Evolutionary conservation across 2,329 filamentous ascomycete species (phyloP).

Genomic region (Fusarium sp.): DNA sequence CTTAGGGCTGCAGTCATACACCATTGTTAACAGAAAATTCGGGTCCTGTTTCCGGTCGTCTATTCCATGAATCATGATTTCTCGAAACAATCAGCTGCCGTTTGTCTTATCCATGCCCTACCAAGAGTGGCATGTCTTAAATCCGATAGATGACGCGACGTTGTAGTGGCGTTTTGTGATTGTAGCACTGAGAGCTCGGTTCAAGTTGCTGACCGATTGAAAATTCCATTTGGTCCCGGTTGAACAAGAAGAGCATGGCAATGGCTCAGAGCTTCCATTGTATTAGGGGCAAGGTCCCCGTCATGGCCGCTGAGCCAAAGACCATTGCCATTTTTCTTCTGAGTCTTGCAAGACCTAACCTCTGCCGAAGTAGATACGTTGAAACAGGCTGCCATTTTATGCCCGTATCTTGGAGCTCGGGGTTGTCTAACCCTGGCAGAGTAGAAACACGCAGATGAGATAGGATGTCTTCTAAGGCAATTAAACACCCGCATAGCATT

Average conservation of each 20-base stretch:
- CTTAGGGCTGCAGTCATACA: not conserved
- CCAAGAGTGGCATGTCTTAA: not conserved
- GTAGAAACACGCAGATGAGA: too few relatives aligned
- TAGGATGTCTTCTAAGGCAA: not conserved
- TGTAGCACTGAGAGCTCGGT: not conserved
- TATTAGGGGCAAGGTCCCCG: too few relatives aligned
- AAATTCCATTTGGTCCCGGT: not conserved
- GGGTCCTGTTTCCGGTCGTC: not conserved
- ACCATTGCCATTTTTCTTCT: too few relatives aligned
- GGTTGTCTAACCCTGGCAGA: too few relatives aligned
- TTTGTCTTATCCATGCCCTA: not conserved
- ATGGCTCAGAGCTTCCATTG: too few relatives aligned
- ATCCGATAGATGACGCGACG: not conserved
- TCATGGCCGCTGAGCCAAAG: too few relatives aligned
- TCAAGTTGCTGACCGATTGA: not conserved
- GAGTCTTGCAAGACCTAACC: too few relatives aligned
- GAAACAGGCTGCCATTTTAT: too few relatives aligned
- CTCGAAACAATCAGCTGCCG: not conserved
- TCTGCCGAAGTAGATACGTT: too few relatives aligned
- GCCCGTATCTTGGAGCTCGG: too few relatives aligned
- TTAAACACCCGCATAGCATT: not conserved
- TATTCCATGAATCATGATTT: not conserved
- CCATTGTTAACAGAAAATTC: not conserved
- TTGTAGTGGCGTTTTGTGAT: not conserved
- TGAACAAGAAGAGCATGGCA: too few relatives aligned